Base-by-base conservation (phyloP, 2,329 filamentous ascomycete species). In the Aureobasidium mangrovei region DNA sequence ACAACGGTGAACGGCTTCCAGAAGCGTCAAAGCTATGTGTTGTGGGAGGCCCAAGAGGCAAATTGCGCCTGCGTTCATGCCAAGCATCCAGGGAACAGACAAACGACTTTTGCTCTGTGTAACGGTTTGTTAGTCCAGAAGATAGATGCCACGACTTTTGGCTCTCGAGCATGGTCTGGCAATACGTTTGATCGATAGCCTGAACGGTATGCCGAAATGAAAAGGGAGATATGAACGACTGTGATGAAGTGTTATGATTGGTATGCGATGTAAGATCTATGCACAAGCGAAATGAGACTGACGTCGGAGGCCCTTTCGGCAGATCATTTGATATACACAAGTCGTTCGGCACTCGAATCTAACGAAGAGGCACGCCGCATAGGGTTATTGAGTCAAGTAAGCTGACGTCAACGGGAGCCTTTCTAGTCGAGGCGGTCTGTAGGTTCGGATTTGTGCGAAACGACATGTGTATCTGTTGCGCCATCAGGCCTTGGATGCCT, bases 171-270 rank as follows among this genome's bases (percentile, higher is more conserved):
- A 42, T 35, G 38, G 31, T n/a, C 38, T 33, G 29, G 33, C 27
- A 35, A 31, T 10, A 51, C 47, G 47, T 51, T 51, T 35, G 47
- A 51, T 51, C 47, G 47, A 51, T 51, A 51, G 47, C 47, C 47
- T 51, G 47, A 51, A 51, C 47, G 47, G 47, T 51, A 51, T 51
- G 47, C 47, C 47, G 47, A 51, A 51, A 51, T 51, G 47, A 51
- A 42, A 18, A 42, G 38, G 29, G 47, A 51, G 47, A 49, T 49
- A 49, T 49, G 46, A 49, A 49, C 46, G 47, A 46, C 32, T 18
- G 18, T 27, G 31, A 52, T 32, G 47, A 35, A 35, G 38, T 52
- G 47, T 42, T 42, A 31, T 42, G 47, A 52, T 52, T 51, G 38
- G 46, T 49, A 52, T 52, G 47, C 41, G 42, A 18, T 35, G 32